Base-by-base conservation (phyloP, 768 basidiomycete species). In the Pulveroboletus ravenelii region DNA sequence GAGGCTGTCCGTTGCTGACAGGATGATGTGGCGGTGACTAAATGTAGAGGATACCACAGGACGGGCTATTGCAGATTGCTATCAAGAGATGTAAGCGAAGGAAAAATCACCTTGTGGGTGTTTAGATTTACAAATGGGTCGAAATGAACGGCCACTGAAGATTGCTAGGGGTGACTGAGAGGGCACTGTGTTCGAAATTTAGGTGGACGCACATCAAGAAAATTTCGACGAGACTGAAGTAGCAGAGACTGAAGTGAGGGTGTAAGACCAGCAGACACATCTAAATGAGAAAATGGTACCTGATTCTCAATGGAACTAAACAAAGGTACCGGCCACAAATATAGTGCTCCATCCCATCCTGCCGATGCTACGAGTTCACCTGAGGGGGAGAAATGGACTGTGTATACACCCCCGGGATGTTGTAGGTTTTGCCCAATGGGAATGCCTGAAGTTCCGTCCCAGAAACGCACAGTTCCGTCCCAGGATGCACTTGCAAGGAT, bases 151-250 rank as follows among this genome's bases (percentile, higher is more conserved):
- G 7, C 15, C 35, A 35, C 15, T 8, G 15, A 77, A 79, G 14
- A 92, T 15, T 35, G 3, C 35, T 35, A n/a, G 35, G 15, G n/a
- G 35, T 8, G 5, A 8, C 15, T 35, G 3, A 35, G n/a, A 8
- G 7, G 8, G 5, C n/a, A 7, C 6, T 31, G 31, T n/a, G n/a
- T n/a, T n/a, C 9, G 2, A 31, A 10, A 31, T 12, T 31, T 12
- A 31, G 3, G 13, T 9, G 2, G 13, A 35, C 35, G 14, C 5
- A 35, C 35, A 8, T 35, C 6, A 35, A 35, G 8, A 7, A n/a
- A 35, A 3, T 15, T 15, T n/a, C 35, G 35, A n/a, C 0, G 15
- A n/a, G 35, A 35, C 35, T 35, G 35, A 35, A 35, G 5, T 8
- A 35, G 15, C 15, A n/a, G n/a, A 35, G 15, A n/a, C 7, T 35